Evolutionary conservation across 1,139 yeast species (phyloP).

Genomic region (Saccharomyces hybrid): DNA sequence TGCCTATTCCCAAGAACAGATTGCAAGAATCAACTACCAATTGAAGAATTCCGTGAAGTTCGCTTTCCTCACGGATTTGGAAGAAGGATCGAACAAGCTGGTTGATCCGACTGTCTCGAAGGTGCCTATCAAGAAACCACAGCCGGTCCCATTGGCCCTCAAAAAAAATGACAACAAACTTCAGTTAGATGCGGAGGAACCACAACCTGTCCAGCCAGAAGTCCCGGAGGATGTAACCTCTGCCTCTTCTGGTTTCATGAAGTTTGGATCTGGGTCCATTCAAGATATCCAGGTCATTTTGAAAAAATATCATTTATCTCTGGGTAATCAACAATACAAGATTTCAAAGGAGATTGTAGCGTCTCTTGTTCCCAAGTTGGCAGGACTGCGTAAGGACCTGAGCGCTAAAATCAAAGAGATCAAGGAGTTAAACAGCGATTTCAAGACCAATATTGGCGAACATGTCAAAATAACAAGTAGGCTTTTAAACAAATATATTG

Average conservation of each 20-base stretch:
- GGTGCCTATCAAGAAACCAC: constrained; percentile 15
- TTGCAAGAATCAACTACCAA: constrained; percentile 53
- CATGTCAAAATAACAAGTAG: constrained; percentile 36
- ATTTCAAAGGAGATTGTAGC: constrained; percentile 50
- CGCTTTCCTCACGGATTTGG: constrained; percentile 38
- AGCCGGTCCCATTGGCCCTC: constrained; percentile 14
- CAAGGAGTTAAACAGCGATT: constrained; percentile 27
- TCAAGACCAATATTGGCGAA: constrained; percentile 26
- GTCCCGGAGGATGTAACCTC: constrained; percentile 14
- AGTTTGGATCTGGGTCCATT: constrained; percentile 41
- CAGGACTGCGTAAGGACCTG: constrained; percentile 41
- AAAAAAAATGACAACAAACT: constrained; percentile 1
- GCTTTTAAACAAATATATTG: constrained; percentile 36
- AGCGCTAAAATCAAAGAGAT: constrained; percentile 53
- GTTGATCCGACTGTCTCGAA: constrained; percentile 25
- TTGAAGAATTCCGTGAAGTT: constrained; percentile 52
- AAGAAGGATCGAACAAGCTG: constrained; percentile 23
- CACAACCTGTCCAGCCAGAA: constrained; percentile 8
- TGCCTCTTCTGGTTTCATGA: constrained; percentile 41
- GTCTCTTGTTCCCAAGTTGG: constrained; percentile 56
- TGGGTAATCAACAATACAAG: constrained; percentile 38
- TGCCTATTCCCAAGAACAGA: constrained; percentile 57
- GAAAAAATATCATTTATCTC: constrained; percentile 38
- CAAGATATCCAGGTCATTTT: constrained; percentile 41
- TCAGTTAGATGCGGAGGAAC: neutral